These are phyloP conservation scores for Nothophytophthora sp. DNA, from an alignment of 352 stramenopile genomes.

Conservation along the genomic window DNA sequence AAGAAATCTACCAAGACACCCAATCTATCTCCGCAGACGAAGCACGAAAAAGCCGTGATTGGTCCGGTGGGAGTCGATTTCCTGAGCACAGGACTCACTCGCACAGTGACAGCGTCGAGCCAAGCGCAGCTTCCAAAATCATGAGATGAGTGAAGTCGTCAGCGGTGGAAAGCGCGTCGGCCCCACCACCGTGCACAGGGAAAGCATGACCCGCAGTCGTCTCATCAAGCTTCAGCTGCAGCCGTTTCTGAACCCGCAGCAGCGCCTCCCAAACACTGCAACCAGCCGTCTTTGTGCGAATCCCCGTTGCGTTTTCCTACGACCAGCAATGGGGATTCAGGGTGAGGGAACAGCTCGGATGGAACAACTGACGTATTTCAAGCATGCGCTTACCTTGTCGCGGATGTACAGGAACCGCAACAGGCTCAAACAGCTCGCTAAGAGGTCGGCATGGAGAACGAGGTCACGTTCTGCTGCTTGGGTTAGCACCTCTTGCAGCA, in stretches of 20 bases:
- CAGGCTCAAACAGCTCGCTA: conserved; percentile 70
- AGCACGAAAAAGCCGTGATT: conserved; percentile 7
- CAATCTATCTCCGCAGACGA: conserved; percentile 29
- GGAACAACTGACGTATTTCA: too few species aligned
- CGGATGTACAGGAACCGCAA: conserved; percentile 63
- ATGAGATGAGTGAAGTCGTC: conserved; percentile 35
- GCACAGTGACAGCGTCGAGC: conserved; percentile 32
- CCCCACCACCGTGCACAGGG: conserved; percentile 2
- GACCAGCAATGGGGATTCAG: too few species aligned
- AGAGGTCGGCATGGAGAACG: conserved; percentile 55
- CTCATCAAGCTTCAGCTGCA: conserved; percentile 35
- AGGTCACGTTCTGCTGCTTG: conserved; percentile 61
- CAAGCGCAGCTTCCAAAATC: conserved; percentile 48
- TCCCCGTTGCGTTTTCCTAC: conserved; percentile 37
- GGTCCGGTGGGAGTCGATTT: conserved; percentile 1
- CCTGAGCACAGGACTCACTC: conserved; percentile 4
- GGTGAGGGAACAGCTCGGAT: neutral
- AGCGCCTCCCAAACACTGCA: conserved; percentile 16
- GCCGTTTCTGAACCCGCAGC: conserved; percentile 27
- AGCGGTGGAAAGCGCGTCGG: conserved; percentile 2
- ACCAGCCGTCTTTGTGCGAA: conserved; percentile 17
- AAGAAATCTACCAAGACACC: neutral
- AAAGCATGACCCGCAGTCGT: neutral
- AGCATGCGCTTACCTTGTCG: conserved; percentile 47
- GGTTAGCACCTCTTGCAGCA: conserved; percentile 36